phyloP scores from a whole-genome alignment of 1,139 yeast species.

The Hyphopichia khmerensis region DNA sequence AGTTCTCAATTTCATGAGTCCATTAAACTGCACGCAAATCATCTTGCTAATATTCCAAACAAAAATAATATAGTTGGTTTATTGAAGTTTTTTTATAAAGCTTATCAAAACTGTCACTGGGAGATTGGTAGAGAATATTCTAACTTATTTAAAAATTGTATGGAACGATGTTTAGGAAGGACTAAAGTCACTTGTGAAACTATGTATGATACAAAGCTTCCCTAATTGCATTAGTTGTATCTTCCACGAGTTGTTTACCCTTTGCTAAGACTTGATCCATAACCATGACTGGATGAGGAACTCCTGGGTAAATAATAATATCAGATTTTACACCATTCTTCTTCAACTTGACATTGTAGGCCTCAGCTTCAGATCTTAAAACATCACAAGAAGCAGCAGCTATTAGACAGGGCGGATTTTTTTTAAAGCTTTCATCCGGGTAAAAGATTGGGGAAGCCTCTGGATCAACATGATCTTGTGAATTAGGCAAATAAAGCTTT shows the following conservation, averaged over 20 bases:
- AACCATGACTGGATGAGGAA: slow-evolving; percentile 51
- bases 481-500: slow-evolving; percentile 40
- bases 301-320: slow-evolving; percentile 37
- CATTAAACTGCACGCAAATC: slow-evolving; percentile 6
- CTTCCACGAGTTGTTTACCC: slow-evolving; percentile 35
- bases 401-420: slow-evolving; percentile 41
- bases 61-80: slow-evolving; percentile 46
- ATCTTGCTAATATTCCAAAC: slow-evolving; percentile 14
- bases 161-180: slow-evolving; percentile 51
- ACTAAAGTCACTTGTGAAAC: slow-evolving; percentile 43
- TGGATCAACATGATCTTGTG: slow-evolving; percentile 31
- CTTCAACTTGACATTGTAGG: slow-evolving; percentile 38
- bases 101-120: slow-evolving; percentile 47
- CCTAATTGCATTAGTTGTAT: slow-evolving; percentile 27
- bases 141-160: slow-evolving; percentile 50
- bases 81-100: slow-evolving; percentile 39
- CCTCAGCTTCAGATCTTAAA: slow-evolving; percentile 44
- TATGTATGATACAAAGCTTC: slow-evolving; percentile 35
- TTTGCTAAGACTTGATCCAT: slow-evolving; percentile 44
- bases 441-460: slow-evolving; percentile 48
- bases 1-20: slow-evolving; percentile 12
- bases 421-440: slow-evolving; percentile 35
- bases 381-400: slow-evolving; percentile 49
- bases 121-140: slow-evolving; percentile 56
- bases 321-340: slow-evolving; percentile 36